Conservation (phyloP, 2,329 filamentous ascomycete species). For the Epichloe sylvatica region DNA sequence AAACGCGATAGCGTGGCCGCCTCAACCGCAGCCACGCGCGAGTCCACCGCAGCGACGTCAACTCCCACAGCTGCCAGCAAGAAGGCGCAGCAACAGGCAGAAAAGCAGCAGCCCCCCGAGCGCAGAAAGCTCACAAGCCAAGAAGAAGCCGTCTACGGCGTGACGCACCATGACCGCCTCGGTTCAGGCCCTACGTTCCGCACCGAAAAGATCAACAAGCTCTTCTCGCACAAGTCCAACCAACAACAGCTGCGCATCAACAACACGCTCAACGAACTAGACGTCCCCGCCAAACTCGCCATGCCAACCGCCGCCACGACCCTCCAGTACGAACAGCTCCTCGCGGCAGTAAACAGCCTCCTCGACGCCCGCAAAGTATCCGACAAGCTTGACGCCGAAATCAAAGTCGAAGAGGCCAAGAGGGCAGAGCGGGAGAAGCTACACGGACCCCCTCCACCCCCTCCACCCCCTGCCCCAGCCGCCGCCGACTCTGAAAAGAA, state of each 20-base stretch:
- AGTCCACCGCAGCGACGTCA: slow-evolving; percentile 19
- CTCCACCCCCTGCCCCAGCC: background rate
- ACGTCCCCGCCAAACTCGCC: slow-evolving; percentile 53
- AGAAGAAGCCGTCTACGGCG: slow-evolving; percentile 69
- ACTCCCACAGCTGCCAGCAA: slow-evolving; percentile 31
- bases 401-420: slow-evolving; percentile 45
- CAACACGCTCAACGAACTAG: slow-evolving; percentile 56
- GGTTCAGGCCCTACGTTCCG: slow-evolving; percentile 81
- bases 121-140: slow-evolving; percentile 59
- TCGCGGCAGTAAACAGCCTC: slow-evolving; percentile 52
- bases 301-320: slow-evolving; percentile 65
- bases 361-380: slow-evolving; percentile 60
- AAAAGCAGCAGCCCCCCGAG: slow-evolving; percentile 29
- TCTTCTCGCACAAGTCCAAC: slow-evolving; percentile 62
- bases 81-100: slow-evolving; percentile 29
- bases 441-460: slow-evolving; percentile 4
- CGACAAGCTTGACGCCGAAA: slow-evolving; percentile 64
- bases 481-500: background rate
- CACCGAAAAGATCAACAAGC: slow-evolving; percentile 66
- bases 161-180: slow-evolving; percentile 73
- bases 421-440: slow-evolving; percentile 37
- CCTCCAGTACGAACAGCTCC: slow-evolving; percentile 55
- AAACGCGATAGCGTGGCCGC: slow-evolving; percentile 42
- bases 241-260: slow-evolving; percentile 64
- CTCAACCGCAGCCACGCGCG: slow-evolving; percentile 23